Evolutionary conservation across 805 yeast genomes (phyloP).

Genomic region (Kodamaea jinghongensis): DNA sequence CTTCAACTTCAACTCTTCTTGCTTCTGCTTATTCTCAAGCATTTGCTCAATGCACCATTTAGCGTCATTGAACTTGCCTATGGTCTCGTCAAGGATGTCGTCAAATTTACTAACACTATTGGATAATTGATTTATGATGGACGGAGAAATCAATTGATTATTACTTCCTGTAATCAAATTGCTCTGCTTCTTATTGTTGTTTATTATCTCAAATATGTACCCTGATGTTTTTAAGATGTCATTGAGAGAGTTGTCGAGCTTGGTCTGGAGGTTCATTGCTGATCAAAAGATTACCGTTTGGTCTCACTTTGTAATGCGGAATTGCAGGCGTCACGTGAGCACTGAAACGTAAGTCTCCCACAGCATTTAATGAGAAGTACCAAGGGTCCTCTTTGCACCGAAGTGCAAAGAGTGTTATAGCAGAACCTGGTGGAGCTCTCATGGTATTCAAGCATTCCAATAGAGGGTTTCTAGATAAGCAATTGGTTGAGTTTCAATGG

Average conservation of each 20-base stretch:
- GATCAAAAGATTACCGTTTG: neutral
- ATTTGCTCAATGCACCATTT: constrained; percentile 44
- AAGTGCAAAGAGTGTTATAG: no score
- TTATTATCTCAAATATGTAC: constrained; percentile 42
- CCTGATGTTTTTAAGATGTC: constrained; percentile 42
- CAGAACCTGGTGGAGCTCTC: no score
- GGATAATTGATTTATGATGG: constrained; percentile 34
- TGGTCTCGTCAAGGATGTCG: constrained; percentile 42
- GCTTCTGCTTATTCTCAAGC: constrained; percentile 39
- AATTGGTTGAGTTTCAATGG: no score
- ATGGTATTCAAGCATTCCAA: no score
- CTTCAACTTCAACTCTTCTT: constrained; percentile 37
- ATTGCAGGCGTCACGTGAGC: no score
- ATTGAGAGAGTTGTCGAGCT: constrained; percentile 38
- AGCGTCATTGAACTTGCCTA: constrained; percentile 40
- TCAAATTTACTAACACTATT: constrained; percentile 37
- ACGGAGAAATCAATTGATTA: constrained; percentile 38
- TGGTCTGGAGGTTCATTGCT: constrained; percentile 37
- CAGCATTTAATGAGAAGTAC: no score
- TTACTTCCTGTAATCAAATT: constrained; percentile 42
- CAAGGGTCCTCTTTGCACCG: no score
- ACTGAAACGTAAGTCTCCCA: no score
- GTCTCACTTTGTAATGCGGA: no score
- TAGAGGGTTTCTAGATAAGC: no score
- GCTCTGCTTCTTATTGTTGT: constrained; percentile 39